Percentiles rank a stretch among this genome's conserved stretches.
Evolutionary conservation across 768 basidiomycete species (phyloP).

Genomic region (Tephrocybe sp.): DNA sequence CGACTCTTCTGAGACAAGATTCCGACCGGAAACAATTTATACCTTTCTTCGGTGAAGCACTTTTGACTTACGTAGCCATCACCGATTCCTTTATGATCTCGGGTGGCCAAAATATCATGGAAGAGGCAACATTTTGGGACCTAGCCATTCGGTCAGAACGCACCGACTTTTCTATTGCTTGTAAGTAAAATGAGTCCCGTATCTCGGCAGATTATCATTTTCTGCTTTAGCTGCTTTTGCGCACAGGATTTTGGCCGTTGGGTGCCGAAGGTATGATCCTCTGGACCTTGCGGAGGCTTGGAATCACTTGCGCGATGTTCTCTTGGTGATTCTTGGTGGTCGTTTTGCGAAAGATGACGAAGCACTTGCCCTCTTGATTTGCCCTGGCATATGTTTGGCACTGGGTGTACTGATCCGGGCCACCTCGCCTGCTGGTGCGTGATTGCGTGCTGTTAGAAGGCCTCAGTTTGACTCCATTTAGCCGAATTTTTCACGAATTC

Average conservation of each 20-base stretch:
- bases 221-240: constrained; percentile 53
- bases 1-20: constrained; percentile 5
- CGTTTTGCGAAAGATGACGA: constrained; percentile 48
- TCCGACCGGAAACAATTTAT: not conserved
- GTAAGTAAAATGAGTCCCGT: constrained; percentile 23
- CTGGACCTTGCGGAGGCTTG: constrained; percentile 51
- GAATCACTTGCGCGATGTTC: constrained; percentile 49
- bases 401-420: constrained; percentile 37
- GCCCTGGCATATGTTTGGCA: constrained; percentile 50
- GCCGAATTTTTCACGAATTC: constrained; percentile 34
- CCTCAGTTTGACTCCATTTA: constrained; percentile 11
- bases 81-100: constrained; percentile 8
- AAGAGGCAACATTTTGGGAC: constrained; percentile 38
- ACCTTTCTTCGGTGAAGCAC: constrained; percentile 30
- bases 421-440: constrained; percentile 27
- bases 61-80: constrained; percentile 35
- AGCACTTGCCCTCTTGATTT: constrained; percentile 48
- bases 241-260: constrained; percentile 35
- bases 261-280: constrained; percentile 25
- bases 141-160: constrained; percentile 26
- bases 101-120: constrained; percentile 15
- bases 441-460: too few species aligned
- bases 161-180: constrained; percentile 36
- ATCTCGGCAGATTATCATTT: not conserved
- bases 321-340: constrained; percentile 47